Evolutionary conservation across 2,329 filamentous ascomycete species (phyloP), one percentile per base, ranked within the genome.

Genomic region (Cladosporium sp.): DNA sequence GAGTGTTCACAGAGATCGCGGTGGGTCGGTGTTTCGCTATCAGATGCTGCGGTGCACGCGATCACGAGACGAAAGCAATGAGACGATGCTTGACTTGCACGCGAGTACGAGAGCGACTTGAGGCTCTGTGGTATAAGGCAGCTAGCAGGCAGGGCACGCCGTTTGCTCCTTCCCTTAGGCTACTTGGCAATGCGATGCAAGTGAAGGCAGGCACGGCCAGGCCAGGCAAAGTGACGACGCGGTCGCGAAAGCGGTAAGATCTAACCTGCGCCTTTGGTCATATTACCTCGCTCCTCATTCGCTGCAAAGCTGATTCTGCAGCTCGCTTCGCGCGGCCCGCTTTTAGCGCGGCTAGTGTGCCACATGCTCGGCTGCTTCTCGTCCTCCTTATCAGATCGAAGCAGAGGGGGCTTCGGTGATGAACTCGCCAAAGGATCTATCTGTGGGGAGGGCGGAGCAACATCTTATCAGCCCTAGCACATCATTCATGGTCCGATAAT

Each of bases 231-330:
- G 52, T 55, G 52, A 55, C 41, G 41, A 47, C 52, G 52, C 52
- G 52, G 52, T 55, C 52, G 52, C 52, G 52, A 55, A 47, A 55
- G 52, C 52, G 52, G 52, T 55, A 55, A 55, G 52, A 55, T 55
- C 52, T 21, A 34, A 32, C 15, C 52, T 11, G 15, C 26, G 52
- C 52, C n/a, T 34, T 10, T 55, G 52, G 52, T 55, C 52, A 55
- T 55, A 55, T 55, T 55, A 55, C 52, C 28, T 55, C 52, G 52
- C 28, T 32, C 32, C 52, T 24, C 28, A 55, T 55, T 55, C 28
- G 52, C 52, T 55, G 52, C 15, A 5, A 4, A 7, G 52, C 52
- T 21, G 52, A 21, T 34, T 55, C 11, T 55, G 52, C 52, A 32
- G 52, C 30, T 12, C 52, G 28, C 28, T 55, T 21, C 4, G 18